phyloP scores from a whole-genome alignment of 805 yeast genomes.

The Candida multigemmis region DNA sequence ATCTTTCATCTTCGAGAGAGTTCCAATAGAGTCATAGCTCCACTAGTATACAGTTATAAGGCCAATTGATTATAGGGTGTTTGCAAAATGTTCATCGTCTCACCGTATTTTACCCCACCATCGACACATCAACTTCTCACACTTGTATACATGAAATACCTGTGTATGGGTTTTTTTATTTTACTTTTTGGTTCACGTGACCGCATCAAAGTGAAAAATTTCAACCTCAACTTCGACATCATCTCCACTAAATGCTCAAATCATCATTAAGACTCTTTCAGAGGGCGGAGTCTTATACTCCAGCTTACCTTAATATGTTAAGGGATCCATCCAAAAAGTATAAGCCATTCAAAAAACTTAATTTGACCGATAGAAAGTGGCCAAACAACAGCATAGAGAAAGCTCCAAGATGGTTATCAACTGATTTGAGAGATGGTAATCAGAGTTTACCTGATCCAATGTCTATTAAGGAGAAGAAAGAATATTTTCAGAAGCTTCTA shows the following conservation, averaged over 20 bases:
- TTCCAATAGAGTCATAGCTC: too few relatives aligned
- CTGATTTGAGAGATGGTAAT: conserved; percentile 79
- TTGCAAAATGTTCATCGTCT: too few relatives aligned
- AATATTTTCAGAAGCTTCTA: conserved; percentile 57
- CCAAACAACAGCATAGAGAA: conserved; percentile 48
- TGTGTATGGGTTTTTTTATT: too few relatives aligned
- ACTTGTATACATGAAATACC: too few relatives aligned
- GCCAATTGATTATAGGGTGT: too few relatives aligned
- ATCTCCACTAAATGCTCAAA: not conserved
- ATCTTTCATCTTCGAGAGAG: too few relatives aligned
- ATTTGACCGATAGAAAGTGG: conserved; percentile 63
- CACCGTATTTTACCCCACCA: too few relatives aligned
- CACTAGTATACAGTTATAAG: too few relatives aligned
- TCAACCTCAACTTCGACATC: not conserved
- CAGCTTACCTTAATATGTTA: conserved; percentile 18
- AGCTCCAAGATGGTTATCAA: conserved; percentile 77
- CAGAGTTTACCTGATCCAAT: conserved; percentile 83
- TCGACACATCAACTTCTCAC: too few relatives aligned
- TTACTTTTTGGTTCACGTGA: too few relatives aligned
- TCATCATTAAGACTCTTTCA: not conserved
- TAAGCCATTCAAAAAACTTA: conserved; percentile 43
- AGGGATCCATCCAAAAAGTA: conserved; percentile 59
- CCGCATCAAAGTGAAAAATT: too few relatives aligned
- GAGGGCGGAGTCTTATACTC: not conserved
- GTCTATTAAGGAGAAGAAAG: conserved; percentile 71